Base-by-base conservation (phyloP, 2,329 filamentous ascomycete genomes). In the Biscogniauxia sp. region DNA sequence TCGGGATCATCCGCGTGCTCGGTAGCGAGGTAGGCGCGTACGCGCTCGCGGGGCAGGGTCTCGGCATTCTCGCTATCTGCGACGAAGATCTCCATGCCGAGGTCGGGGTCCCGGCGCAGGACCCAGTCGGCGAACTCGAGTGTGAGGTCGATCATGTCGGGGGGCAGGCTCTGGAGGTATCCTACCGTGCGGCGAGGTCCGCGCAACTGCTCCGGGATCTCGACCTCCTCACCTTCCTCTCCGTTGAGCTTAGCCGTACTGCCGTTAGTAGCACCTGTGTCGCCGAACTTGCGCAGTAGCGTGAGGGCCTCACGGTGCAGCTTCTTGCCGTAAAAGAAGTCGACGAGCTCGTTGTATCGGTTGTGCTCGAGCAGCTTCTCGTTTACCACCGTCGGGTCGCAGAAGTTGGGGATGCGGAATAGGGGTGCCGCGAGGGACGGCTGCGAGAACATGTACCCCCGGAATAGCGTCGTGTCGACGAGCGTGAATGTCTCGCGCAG, bases 341-440 rank as follows among this genome's bases (percentile, higher is more conserved):
- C 94, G n/a, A 99, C 93, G 1, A 99, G 80, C 76, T 98, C 94
- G 56, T 89, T 94, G 75, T 96, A 97, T 32, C 93, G 87, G 60
- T 91, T 91, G 50, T 89, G 92, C 73, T 97, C 92, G 61, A 97
- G 87, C 4, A 99, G 80, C 69, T 93, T 93, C 75, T 97, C 91
- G 72, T 97, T 95, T 20, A 99, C 94, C 2, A 98, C 95, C 28
- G 92, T 89, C 0, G 95, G 94, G 69, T 99, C 94, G 74, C 95
- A 98, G 73, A 97, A 98, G 74, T 99, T 99, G 72, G 93, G 89
- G 56, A 98, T 92, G 23, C 95, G 92, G 78, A 99, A 98, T 0
- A 99, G 83, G 0, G 93, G 92, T 1, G 91, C 91, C 3, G 93
- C 93, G 11, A 99, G 81, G 5, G 89, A 87, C 4, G 95, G 94